Percentiles rank a stretch among this genome's conserved stretches.
These are phyloP conservation scores for Saposhnikovia divaricata DNA, from an alignment of 129 eudicot species.

Conservation along the genomic window DNA sequence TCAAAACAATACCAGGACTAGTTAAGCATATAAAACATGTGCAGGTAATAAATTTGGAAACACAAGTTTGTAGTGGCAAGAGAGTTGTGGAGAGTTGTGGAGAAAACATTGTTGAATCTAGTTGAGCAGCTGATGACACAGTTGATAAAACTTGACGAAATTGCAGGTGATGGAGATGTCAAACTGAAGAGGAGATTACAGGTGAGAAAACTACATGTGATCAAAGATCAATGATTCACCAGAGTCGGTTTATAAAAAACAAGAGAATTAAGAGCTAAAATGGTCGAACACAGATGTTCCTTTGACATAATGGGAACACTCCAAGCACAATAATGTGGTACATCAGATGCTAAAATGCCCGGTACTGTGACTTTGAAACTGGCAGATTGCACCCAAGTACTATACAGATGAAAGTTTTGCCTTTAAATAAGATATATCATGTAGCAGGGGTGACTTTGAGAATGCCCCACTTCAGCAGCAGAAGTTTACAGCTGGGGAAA, in stretches of 20 bases:
- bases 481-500: slow-evolving; percentile 22
- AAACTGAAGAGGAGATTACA: slow-evolving; percentile 68
- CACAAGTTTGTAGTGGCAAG: slow-evolving; percentile 61
- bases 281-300: too few relatives aligned
- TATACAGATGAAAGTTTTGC: too few relatives aligned
- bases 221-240: too few relatives aligned
- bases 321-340: too few relatives aligned
- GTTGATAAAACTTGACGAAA: slow-evolving; percentile 69
- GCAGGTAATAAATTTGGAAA: slow-evolving; percentile 60
- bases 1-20: too few relatives aligned
- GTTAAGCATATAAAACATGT: too few relatives aligned
- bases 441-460: too few relatives aligned
- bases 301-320: too few relatives aligned
- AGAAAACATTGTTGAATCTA: slow-evolving; percentile 49
- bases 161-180: slow-evolving; percentile 79
- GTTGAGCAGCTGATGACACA: slow-evolving; percentile 76
- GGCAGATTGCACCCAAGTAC: slow-evolving; percentile 20
- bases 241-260: too few relatives aligned
- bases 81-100: slow-evolving; percentile 65
- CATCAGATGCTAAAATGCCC: too few relatives aligned
- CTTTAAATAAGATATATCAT: too few relatives aligned
- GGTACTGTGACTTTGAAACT: too few relatives aligned
- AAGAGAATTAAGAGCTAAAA: background rate
- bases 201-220: slow-evolving; percentile 40
- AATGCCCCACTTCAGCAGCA: slow-evolving; percentile 24